These are phyloP conservation scores for Eucalyptus cladocalyx DNA, from an alignment of 345 rosid species.

Conservation along the genomic window DNA sequence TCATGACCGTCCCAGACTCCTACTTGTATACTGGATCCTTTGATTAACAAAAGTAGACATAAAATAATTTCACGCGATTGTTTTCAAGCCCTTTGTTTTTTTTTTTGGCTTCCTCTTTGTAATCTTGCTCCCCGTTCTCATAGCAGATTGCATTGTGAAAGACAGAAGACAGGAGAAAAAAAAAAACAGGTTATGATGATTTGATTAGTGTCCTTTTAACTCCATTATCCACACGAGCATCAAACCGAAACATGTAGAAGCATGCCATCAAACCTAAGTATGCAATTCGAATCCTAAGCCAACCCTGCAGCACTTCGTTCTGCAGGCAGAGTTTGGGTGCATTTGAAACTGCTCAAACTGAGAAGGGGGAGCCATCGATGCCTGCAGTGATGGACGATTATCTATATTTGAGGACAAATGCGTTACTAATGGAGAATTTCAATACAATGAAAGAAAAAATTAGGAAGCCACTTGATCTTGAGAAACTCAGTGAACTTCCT, in stretches of 20 bases:
- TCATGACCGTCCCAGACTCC: too few relatives aligned
- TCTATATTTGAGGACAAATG: not conserved
- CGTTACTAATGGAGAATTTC: not conserved
- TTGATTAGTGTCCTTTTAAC: not conserved
- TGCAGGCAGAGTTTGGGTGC: not conserved
- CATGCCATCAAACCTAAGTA: too few relatives aligned
- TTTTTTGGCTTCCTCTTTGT: not conserved
- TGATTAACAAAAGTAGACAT: too few relatives aligned
- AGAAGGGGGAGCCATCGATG: fast-evolving
- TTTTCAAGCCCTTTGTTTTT: too few relatives aligned
- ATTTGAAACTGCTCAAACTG: not conserved
- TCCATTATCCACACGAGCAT: not conserved
- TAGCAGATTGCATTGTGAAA: not conserved
- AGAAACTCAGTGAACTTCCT: not conserved
- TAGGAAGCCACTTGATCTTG: not conserved
- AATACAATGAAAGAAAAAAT: not conserved
- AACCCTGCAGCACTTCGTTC: not conserved
- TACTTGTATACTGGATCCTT: not conserved
- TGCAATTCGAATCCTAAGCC: not conserved
- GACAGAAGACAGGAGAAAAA: not conserved
- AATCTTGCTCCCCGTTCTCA: not conserved
- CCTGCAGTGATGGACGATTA: not conserved
- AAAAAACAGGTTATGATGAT: not conserved
- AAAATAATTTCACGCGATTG: too few relatives aligned
- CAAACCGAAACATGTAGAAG: not conserved